Evolutionary conservation across 2,329 filamentous ascomycete genomes (phyloP), one percentile per base, ranked within the genome.

Genomic region (Davidsoniella eucalypti): DNA sequence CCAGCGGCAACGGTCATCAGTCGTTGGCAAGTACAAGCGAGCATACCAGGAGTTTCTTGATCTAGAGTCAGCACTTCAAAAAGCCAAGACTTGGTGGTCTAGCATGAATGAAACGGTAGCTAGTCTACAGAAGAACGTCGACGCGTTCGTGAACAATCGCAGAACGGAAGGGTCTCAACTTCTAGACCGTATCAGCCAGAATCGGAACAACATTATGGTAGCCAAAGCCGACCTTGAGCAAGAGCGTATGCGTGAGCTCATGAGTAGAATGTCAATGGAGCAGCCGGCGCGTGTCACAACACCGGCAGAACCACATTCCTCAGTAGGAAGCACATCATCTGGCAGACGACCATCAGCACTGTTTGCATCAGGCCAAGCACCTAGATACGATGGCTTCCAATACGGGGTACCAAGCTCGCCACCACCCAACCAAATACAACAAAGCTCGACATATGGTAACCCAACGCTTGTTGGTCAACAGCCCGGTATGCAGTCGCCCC

Each of bases 261-360:
- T 98, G 92, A 88, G 95, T 60, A 79, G 88, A 49, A 90, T 96
- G 79, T 88, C 87, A 1, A 82, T 95, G 67, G 86, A 90, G n/a
- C 69, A 74, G 44, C 59, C 18, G 59, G 61, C 55, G 58, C 58
- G 23, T 57, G 60, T 29, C 61, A 64, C 47, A 64, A 66, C 42
- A 17, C 47, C n/a, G 39, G 53, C 61, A 23, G 67, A 14, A 62
- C 60, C 6, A 55, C 57, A 46, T 55, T 59, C 29, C 21, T 9
- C 29, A 9, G 56, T 36, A 54, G 54, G 4, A 57, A 60, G 37
- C 56, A 54, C 25, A 36, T 52, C 36, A 49, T 56, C 14, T 56
- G 51, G 33, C 55, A 59, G 46, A 58, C 58, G 52, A 56, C 60
- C 64, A 21, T 65, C 67, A n/a, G 62, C 68, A 4, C 60, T 70